phyloP scores from a whole-genome alignment of 352 stramenopile species.

The Globisporangium canariense region DNA sequence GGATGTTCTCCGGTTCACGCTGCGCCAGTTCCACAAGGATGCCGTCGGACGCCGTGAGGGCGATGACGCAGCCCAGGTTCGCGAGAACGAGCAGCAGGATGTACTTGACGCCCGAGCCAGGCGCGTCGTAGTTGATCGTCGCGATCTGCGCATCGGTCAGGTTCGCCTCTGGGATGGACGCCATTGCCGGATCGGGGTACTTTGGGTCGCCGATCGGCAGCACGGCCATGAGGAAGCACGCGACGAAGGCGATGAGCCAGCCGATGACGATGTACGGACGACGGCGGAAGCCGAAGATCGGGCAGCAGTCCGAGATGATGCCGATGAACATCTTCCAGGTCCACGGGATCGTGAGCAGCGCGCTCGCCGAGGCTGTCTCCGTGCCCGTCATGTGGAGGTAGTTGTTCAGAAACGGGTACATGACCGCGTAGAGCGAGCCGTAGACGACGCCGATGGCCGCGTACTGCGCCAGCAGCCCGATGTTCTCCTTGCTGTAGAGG shows the following conservation, averaged over 20 bases:
- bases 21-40: constrained; percentile 60
- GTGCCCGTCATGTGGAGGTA: constrained; percentile 51
- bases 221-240: constrained; percentile 34
- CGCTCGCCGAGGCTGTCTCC: constrained; percentile 33
- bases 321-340: constrained; percentile 74
- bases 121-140: constrained; percentile 46
- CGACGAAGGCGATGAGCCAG: constrained; percentile 35
- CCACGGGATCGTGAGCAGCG: constrained; percentile 67
- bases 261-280: constrained; percentile 72
- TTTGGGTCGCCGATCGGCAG: constrained; percentile 44
- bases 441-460: constrained; percentile 45
- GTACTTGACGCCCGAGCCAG: constrained; percentile 38
- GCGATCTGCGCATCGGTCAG: constrained; percentile 40
- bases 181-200: constrained; percentile 41
- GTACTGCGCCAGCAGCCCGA: constrained; percentile 52
- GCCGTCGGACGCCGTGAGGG: constrained; percentile 32
- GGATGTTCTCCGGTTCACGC: constrained; percentile 41
- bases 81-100: constrained; percentile 57
- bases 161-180: constrained; percentile 22
- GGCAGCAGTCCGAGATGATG: constrained; percentile 37
- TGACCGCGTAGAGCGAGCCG: constrained; percentile 32
- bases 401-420: constrained; percentile 55
- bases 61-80: constrained; percentile 54
- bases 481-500: constrained; percentile 35
- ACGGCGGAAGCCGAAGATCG: constrained; percentile 38